These are phyloP conservation scores for Penicillium sp. DNA, from an alignment of 2,329 filamentous ascomycete species.

Conservation along the genomic window DNA sequence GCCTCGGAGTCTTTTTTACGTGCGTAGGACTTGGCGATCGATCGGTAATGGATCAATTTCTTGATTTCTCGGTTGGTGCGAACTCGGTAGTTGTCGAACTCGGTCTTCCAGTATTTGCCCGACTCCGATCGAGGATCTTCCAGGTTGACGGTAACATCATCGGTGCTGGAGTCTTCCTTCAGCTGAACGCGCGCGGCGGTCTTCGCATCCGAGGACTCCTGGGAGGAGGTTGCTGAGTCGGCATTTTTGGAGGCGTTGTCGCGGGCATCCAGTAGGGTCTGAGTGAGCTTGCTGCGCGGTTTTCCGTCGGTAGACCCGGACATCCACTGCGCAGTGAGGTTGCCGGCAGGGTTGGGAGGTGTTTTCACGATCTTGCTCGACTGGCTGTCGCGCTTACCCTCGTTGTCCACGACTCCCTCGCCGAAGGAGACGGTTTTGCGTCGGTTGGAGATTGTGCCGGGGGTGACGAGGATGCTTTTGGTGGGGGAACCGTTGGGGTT, in stretches of 20 bases:
- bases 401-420: conserved; percentile 61
- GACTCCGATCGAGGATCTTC: conserved; percentile 61
- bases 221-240: conserved; percentile 16
- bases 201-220: conserved; percentile 20
- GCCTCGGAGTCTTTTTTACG: conserved; percentile 63
- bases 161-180: conserved; percentile 38
- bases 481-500: conserved; percentile 54
- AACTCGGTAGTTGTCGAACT: conserved; percentile 62
- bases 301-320: conserved; percentile 39
- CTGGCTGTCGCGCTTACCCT: conserved; percentile 52
- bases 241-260: conserved; percentile 37
- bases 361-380: conserved; percentile 53
- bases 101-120: conserved; percentile 65
- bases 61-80: conserved; percentile 64
- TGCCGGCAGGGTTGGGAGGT: conserved; percentile 50
- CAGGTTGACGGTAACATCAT: conserved; percentile 57
- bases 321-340: conserved; percentile 50
- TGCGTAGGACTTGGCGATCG: conserved; percentile 63
- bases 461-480: conserved; percentile 68
- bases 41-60: conserved; percentile 64
- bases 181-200: conserved; percentile 15
- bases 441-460: conserved; percentile 60
- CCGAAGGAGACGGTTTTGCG: conserved; percentile 67
- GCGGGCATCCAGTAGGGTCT: conserved; percentile 46
- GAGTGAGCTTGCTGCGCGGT: conserved; percentile 46